A percentile compares a stretch with the other conserved stretches of the same genome.
phyloP scores from a whole-genome alignment of 2,329 filamentous ascomycete genomes.

The Alternaria consortialis region DNA sequence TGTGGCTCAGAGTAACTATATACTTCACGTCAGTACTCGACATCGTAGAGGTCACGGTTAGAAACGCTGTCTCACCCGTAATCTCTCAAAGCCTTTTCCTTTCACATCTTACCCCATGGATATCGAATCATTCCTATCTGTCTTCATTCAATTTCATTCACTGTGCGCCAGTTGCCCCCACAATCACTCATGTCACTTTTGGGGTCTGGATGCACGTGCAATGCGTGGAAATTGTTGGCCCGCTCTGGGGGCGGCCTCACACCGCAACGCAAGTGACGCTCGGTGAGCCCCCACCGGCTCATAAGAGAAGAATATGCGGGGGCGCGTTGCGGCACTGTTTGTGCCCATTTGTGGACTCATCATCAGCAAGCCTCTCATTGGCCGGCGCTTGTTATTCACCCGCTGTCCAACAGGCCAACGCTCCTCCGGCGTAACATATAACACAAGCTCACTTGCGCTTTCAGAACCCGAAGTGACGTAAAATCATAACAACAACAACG shows the following conservation, averaged over 20 bases:
- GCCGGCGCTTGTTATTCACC: background rate
- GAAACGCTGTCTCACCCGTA: background rate
- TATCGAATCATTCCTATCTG: background rate
- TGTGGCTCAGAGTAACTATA: background rate
- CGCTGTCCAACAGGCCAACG: background rate
- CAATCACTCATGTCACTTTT: background rate
- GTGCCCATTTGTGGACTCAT: background rate
- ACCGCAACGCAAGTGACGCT: background rate
- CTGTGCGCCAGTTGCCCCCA: no score
- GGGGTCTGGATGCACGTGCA: background rate
- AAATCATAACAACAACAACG: background rate
- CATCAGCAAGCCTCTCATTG: conserved; percentile 2
- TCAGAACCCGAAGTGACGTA: background rate
- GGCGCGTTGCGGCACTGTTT: background rate
- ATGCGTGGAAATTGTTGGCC: background rate
- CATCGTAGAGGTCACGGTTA: no score
- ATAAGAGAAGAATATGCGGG: background rate
- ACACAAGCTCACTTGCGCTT: conserved; percentile 11
- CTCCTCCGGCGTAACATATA: background rate
- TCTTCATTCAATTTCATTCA: background rate
- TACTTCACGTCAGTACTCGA: background rate
- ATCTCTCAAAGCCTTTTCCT: background rate
- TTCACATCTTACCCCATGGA: background rate
- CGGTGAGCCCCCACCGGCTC: background rate
- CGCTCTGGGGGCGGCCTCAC: background rate